Evolutionary conservation across 139 green algal species (phyloP).

Genomic region (Closterium sp.): DNA sequence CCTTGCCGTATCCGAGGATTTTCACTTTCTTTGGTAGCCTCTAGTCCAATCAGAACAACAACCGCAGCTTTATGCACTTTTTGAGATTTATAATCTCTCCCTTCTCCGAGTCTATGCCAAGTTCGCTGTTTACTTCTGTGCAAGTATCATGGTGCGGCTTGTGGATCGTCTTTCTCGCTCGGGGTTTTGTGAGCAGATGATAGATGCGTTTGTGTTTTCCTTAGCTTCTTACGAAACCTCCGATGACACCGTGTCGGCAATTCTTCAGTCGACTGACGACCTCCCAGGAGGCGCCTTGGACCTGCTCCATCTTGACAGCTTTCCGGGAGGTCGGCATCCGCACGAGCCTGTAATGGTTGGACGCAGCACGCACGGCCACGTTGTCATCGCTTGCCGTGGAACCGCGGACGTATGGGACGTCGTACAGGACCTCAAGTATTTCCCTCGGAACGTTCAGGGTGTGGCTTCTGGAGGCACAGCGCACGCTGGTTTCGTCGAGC

Average conservation of each 20-base stretch:
- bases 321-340: not conserved
- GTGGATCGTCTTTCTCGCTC: not conserved
- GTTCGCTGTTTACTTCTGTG: not conserved
- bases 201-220: conserved; percentile 12
- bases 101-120: not conserved
- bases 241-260: not conserved
- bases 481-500: conserved; percentile 18
- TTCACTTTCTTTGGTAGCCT: not conserved
- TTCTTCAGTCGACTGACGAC: not conserved
- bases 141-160: not conserved
- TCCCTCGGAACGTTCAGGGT: not conserved
- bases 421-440: conserved; percentile 2
- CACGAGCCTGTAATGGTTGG: conserved; percentile 1
- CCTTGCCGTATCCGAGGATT: not conserved
- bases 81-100: not conserved
- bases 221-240: not conserved
- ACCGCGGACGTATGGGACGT: not conserved
- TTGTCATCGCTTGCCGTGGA: conserved; percentile 2
- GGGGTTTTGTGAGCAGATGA: conserved; percentile 7
- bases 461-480: not conserved
- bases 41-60: not conserved
- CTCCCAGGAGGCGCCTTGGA: not conserved
- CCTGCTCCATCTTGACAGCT: conserved; percentile 3
- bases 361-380: conserved; percentile 14
- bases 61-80: too few species aligned